Evolutionary conservation across 139 green algal genomes (phyloP).

Genomic region (Monoraphidium neglectum): DNA sequence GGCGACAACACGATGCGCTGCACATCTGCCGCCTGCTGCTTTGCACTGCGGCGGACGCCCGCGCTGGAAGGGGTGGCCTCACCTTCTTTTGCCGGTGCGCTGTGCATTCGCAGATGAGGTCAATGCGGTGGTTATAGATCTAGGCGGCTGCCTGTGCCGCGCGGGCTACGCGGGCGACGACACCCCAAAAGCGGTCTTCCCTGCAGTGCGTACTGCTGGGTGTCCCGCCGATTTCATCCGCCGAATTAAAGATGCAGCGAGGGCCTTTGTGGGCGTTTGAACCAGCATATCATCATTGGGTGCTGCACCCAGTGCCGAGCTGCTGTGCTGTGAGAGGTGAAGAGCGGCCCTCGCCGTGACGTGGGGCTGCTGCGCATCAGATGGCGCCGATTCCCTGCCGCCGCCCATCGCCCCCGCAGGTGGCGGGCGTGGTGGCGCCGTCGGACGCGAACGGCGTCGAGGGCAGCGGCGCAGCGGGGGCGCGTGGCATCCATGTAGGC

Average conservation of each 20-base stretch:
- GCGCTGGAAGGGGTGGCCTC: too few species aligned
- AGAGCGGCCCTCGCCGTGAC: too few species aligned
- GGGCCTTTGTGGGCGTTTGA: too few species aligned
- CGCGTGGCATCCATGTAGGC: conserved; percentile 49
- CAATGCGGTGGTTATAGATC: conserved; percentile 92
- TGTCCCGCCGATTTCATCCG: too few species aligned
- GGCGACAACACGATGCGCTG: not conserved
- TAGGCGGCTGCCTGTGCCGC: conserved; percentile 80
- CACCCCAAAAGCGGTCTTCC: conserved; percentile 92
- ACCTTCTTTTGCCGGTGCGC: too few species aligned
- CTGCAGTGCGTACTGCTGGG: conserved; percentile 50
- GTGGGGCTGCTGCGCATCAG: too few species aligned
- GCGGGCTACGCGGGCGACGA: conserved; percentile 97
- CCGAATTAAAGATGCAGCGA: not conserved
- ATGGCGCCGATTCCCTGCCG: too few species aligned
- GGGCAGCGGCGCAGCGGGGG: conserved; percentile 11
- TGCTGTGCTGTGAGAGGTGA: too few species aligned
- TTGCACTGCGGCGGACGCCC: too few species aligned
- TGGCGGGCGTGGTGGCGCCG: not conserved
- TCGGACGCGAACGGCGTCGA: conserved; percentile 4
- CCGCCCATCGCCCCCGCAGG: conserved; percentile 2
- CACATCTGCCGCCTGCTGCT: too few species aligned
- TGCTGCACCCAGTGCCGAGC: too few species aligned
- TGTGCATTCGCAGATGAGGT: conserved; percentile 83
- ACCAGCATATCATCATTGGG: too few species aligned